Evolutionary conservation across 2,329 filamentous ascomycete species (phyloP), one percentile per base, ranked within the genome.

Genomic region (Talaromyces pinophilus): DNA sequence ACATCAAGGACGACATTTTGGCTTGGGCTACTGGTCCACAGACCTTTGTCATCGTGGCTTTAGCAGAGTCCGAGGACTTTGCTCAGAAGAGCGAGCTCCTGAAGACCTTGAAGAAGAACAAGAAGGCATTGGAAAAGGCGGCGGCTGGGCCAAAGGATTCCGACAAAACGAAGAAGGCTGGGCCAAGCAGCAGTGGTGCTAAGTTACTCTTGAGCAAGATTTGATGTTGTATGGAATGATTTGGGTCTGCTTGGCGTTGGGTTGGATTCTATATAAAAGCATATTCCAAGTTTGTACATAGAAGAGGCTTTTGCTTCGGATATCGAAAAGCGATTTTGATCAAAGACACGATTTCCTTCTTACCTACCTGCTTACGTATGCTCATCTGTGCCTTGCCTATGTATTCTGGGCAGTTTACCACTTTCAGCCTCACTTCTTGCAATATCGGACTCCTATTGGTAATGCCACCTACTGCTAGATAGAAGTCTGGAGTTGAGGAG

Each of bases 1-100:
- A 90, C 68, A 93, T 98, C 77, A 87, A 91, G 76, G 86, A 88
- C 0, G 82, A 92, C 70, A 80, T 96, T 28, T 78, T 95, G 66
- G 82, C 87, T 22, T 99, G 95, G 95, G 93, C 94, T 0, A 93
- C 89, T 0, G 91, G 93, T 0, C 86, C 90, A 1, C 93, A 92
- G 71, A 92, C 91, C 1, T 98, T 97, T 72, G 92, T 96, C 11
- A 85, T 97, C 3, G 86, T 98, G 30, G 90, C 88, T 17, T 81
- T 98, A 70, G 79, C 93, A 5, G 94, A 98, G 80, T 86, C 90
- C 0, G 83, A 86, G 25, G 87, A 88, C 66, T 95, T 95, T 72
- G 83, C 82, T 30, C 84, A 88, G 72, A 87, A 85, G 72, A 83
- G 85, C 17, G 88, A 91, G 72, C 81, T 96, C 62, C 82, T 88